Percentiles rank a stretch among this genome's conserved stretches.
Conservation (phyloP, 2,329 filamentous ascomycete species). For the Penicillium sp. region DNA sequence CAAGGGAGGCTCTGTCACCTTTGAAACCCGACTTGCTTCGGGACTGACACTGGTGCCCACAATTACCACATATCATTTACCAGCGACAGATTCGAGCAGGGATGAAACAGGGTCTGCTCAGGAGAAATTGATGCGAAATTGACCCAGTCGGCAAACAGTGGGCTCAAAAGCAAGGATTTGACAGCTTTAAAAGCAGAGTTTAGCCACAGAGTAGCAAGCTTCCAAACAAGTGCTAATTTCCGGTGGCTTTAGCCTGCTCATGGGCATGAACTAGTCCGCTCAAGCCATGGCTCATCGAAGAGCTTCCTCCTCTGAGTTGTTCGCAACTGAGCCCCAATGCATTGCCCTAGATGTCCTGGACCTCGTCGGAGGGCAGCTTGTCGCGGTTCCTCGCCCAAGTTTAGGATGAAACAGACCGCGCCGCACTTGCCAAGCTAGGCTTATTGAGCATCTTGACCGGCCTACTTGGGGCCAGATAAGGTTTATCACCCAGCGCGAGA, state of each 20-base stretch:
- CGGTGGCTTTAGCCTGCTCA: background rate
- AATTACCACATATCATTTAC: background rate
- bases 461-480: constrained; percentile 4
- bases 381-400: background rate
- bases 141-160: background rate
- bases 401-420: constrained; percentile 16
- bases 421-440: constrained; percentile 9
- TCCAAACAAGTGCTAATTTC: no score
- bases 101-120: constrained; percentile 12
- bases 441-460: constrained; percentile 2
- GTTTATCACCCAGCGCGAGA: background rate
- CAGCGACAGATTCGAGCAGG: background rate
- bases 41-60: background rate
- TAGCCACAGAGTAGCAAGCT: no score
- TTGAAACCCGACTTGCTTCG: background rate
- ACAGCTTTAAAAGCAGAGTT: background rate
- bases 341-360: background rate
- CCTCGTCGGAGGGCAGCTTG: background rate
- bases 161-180: background rate
- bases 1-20: background rate
- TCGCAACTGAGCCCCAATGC: background rate
- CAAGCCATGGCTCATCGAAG: background rate
- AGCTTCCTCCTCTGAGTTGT: background rate
- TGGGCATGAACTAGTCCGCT: background rate
- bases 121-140: constrained; percentile 4